Evolutionary conservation across 305 asterid species (phyloP), one percentile per base, ranked within the genome.

Genomic region (Galium porrigens): DNA sequence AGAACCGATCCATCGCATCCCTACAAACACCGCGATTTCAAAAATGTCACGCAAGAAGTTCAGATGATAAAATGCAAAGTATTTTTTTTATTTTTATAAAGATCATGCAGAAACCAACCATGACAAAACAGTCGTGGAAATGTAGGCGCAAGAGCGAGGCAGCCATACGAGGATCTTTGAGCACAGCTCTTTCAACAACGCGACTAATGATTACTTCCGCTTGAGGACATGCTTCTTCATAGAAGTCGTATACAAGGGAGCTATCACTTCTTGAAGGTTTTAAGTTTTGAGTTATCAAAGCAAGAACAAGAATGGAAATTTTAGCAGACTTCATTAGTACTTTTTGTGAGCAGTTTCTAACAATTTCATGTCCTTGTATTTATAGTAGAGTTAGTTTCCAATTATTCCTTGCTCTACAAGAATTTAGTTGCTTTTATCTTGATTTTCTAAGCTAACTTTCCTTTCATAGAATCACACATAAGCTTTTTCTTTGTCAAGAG

Each of bases 81-180:
- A 27, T 0, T 27, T 27, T 27, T 27, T 27, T 27, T 2, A 1
- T 27, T 27, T 27, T 27, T 27, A 1, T 27, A 27, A 64, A 12
- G 60, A 69, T 48, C 41, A 58, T 60, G 27, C 22, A 46, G 22
- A 20, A 33, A 75, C 79, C 75, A 70, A 74, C 79, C 79, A 70
- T 63, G 68, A 75, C 79, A 62, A 75, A 75, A 58, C 79, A 75
- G 57, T 75, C 79, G 55, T 75, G 79, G 61, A 75, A 75, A 55
- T 75, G 79, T 67, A 75, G 54, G 25, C 79, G 72, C 25, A 75
- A 73, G 58, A 75, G 73, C 12, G 79, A 75, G 58, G 76, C 79
- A 18, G 79, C 76, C 79, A 75, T 70, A 15, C 76, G 76, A 71
- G 79, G 76, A 75, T 71, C 76, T 63, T 52, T 63, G 25, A 67